Base-by-base conservation (phyloP, 495 filamentous ascomycete species). In the Umbilicaria muhlenbergii region DNA sequence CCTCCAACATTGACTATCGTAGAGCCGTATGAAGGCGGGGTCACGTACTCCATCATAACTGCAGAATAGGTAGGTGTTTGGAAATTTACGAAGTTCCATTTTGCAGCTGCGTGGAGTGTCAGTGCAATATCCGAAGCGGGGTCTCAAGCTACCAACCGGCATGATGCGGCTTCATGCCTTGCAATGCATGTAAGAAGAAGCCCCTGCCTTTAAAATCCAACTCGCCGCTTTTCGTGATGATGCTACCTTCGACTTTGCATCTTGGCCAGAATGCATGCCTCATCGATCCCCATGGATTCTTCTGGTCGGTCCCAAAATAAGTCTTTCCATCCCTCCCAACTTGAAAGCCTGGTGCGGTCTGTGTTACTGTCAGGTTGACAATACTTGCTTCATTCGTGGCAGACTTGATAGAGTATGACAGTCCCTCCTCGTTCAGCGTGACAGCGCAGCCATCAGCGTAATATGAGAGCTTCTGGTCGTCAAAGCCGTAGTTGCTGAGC, bases 111-210 rank as follows among this genome's bases (percentile, higher is more conserved):
- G 32, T 28, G 24, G 37, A 3, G 40, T 11, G 41, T 55, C 44
- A 55, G 45, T 24, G 21, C 18, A 34, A 11, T 5, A 16, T 40
- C 24, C 6, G 14, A 19, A 38, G 18, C 44, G 12, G 19, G 33
- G 3, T 15, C 32, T 14, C 14, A 12, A 41, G 39, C 28, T 2
- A 40, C 66, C 45, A 71, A 83, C 79, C 79, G 34, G 86, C 86
- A 63, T 96, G 92, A 58, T 98, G 91, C 12, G 91, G 91, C 69
- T 96, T 98, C 92, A 96, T 96, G 50, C 86, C 91, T 60, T 98
- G 91, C 34, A 96, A 67, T 31, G 85, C 86, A 59, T 86, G 78
- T 50, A 77, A 67, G 60, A 86, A 83, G 48, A 92, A 62, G 18
- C 75, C 86, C 47, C 66, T 73, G 35, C 91, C 91, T 43, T 73